Evolutionary conservation across 768 basidiomycete species (phyloP).

Genomic region (Cystobasidiopsis lactophilus): DNA sequence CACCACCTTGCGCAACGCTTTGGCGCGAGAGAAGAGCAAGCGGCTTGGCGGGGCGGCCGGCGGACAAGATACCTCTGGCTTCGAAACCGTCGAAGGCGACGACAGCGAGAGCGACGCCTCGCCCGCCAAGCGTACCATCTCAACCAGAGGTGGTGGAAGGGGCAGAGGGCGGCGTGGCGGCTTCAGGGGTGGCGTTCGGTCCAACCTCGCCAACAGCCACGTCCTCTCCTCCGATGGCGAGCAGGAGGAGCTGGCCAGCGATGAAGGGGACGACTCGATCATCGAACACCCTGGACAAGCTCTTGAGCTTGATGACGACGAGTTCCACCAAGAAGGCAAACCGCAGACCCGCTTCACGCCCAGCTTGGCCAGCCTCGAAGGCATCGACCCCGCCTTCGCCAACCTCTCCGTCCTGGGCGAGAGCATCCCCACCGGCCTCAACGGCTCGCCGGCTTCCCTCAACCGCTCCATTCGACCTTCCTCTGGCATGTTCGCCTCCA

Average conservation of each 20-base stretch:
- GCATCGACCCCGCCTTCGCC: slow-evolving; percentile 64
- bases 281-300: slow-evolving; percentile 11
- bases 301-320: slow-evolving; percentile 1
- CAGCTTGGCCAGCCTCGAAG: slow-evolving; percentile 1
- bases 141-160: slow-evolving; percentile 1
- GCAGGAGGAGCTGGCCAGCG: slow-evolving; percentile 8
- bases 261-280: slow-evolving; percentile 11
- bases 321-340: background rate
- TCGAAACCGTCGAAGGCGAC: slow-evolving; percentile 23
- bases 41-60: slow-evolving; percentile 31
- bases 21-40: slow-evolving; percentile 63
- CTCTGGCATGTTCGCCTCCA: slow-evolving; percentile 8
- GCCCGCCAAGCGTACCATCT: slow-evolving; percentile 20
- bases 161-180: slow-evolving; percentile 4
- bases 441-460: background rate
- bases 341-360: background rate
- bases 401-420: slow-evolving; percentile 25
- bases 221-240: background rate
- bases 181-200: background rate
- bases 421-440: no score
- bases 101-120: slow-evolving; percentile 24
- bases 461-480: slow-evolving; percentile 7
- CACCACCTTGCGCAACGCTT: slow-evolving; percentile 50
- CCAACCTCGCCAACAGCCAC: background rate
- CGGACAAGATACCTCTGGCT: slow-evolving; percentile 29